Conservation (phyloP, 441 rosid species). For the Corymbia calophylla region DNA sequence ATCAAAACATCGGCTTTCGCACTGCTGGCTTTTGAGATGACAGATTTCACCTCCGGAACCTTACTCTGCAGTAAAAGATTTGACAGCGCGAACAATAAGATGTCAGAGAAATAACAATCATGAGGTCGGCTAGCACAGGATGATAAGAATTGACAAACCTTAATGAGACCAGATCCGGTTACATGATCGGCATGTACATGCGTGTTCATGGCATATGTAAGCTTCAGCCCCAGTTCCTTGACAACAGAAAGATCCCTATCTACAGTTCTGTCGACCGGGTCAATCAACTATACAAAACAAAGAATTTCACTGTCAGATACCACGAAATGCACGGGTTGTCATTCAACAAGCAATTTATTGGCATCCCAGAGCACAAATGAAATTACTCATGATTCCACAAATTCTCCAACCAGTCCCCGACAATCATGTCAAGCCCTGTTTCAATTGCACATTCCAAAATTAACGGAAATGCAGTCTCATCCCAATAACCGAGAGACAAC, state of each 20-base stretch:
- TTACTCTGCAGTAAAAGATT: slow-evolving; percentile 34
- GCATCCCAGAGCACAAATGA: neutral
- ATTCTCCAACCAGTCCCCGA: neutral
- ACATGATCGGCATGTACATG: slow-evolving; percentile 99
- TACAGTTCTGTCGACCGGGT: slow-evolving; percentile 84
- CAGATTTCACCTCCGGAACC: slow-evolving; percentile 57
- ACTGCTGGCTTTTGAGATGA: slow-evolving; percentile 76
- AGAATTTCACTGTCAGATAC: neutral
- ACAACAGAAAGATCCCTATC: slow-evolving; percentile 75
- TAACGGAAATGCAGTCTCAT: neutral
- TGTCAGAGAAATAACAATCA: neutral
- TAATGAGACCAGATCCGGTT: slow-evolving; percentile 83
- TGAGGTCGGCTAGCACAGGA: neutral
- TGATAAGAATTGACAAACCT: slow-evolving; percentile 31
- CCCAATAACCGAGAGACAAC: neutral
- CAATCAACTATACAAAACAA: slow-evolving; percentile 60
- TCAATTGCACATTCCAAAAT: neutral
- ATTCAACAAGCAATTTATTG: neutral
- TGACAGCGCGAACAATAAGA: neutral
- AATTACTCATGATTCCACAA: neutral
- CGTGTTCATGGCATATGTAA: slow-evolving; percentile 77
- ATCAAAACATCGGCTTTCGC: slow-evolving; percentile 73
- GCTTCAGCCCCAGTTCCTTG: slow-evolving; percentile 69
- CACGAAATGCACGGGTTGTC: neutral
- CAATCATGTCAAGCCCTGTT: neutral